Conservation (phyloP, 2,329 filamentous ascomycete genomes). For the Periconia macrospinosa region DNA sequence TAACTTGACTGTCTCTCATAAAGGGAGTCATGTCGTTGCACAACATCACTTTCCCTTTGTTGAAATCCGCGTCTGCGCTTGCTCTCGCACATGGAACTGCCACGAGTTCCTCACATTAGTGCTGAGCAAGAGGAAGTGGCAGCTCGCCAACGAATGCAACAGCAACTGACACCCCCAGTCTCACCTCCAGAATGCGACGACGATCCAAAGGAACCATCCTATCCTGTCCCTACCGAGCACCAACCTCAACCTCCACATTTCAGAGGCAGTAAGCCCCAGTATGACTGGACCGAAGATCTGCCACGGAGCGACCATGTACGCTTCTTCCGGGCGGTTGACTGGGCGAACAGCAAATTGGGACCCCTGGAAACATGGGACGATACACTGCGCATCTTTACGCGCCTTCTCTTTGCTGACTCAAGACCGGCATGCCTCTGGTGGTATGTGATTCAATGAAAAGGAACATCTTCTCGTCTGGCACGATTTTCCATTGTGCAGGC, state of each 20-base stretch:
- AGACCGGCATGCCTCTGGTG: constrained; percentile 39
- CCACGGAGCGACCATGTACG: constrained; percentile 35
- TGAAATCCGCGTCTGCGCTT: not conserved
- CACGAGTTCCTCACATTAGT: not conserved
- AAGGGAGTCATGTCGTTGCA: not conserved
- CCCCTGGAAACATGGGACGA: constrained; percentile 26
- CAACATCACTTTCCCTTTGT: not conserved
- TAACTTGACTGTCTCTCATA: not conserved
- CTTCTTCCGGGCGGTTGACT: constrained; percentile 35
- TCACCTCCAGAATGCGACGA: not conserved
- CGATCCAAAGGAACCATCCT: not conserved
- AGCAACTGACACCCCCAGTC: not conserved
- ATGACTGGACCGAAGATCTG: constrained; percentile 34
- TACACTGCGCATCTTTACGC: constrained; percentile 32
- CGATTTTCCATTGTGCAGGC: not conserved
- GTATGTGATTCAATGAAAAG: constrained; percentile 11
- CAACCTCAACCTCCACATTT: not conserved
- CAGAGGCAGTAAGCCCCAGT: not conserved
- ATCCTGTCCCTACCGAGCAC: not conserved
- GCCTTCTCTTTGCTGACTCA: constrained; percentile 35
- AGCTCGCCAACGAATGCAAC: not conserved
- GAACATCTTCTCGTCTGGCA: not conserved
- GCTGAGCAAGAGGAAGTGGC: not conserved
- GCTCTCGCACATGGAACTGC: not conserved
- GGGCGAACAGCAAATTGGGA: constrained; percentile 29